Evolutionary conservation across 495 filamentous ascomycete species (phyloP), one percentile per base, ranked within the genome.

Genomic region (Jackrogersella minutella): DNA sequence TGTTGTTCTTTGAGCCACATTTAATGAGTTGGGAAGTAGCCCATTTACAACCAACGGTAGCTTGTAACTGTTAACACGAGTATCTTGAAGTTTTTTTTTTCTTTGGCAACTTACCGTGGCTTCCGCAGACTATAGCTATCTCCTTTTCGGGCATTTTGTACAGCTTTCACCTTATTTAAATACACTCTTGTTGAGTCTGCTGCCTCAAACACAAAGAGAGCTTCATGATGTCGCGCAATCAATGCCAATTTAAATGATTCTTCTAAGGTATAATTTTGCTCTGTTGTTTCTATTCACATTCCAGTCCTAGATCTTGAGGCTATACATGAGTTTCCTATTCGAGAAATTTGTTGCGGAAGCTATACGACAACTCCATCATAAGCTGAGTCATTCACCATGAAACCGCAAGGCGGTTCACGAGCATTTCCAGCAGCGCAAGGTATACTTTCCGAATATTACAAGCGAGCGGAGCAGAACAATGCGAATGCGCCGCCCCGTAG

Each of bases 371-470:
- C 17, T 37, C 41, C 41, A 49, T 49, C 36, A 62, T 62, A 67
- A 67, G 64, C 64, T 62, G 58, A 67, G 51, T 67, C 64, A 67
- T 39, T 66, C 5, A 46, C 2, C 39, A 34, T 46, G 16, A 61
- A 51, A 24, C 37, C 33, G 34, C 34, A 52, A 67, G 64, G 51
- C 36, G 30, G 31, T 34, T 22, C 34, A 43, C 14, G 50, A 21
- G 33, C n/a, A 40, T 14, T 60, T 50, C 16, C 19, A 34, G 6
- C 9, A n/a, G 34, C 4, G n/a, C n/a, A n/a, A n/a, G n/a, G n/a
- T n/a, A n/a, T n/a, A n/a, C n/a, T n/a, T n/a, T n/a, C n/a, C n/a
- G n/a, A n/a, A n/a, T n/a, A n/a, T n/a, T n/a, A n/a, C 22, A 21
- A 51, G 34, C 46, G 34, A 26, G 40, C 47, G 37, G 41, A 56